These are phyloP conservation scores for Castanea crenata DNA, from an alignment of 306 rosid genomes.

Conservation along the genomic window DNA sequence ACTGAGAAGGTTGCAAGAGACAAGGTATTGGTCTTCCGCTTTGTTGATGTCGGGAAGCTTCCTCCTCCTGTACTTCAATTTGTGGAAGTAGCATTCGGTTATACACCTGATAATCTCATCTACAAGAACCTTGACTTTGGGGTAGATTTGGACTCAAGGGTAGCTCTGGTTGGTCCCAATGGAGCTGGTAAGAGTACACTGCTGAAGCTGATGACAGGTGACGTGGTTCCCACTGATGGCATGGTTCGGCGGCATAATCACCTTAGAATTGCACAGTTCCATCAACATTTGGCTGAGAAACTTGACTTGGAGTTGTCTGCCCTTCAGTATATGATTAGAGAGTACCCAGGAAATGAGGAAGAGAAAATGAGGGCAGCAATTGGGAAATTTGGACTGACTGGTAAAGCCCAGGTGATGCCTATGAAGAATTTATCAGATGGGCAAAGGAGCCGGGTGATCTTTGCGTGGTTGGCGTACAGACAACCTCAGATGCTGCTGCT, in stretches of 20 bases:
- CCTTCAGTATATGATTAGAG: constrained; percentile 72
- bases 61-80: constrained; percentile 99
- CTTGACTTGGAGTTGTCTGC: constrained; percentile 90
- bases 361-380: constrained; percentile 93
- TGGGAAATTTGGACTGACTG: constrained; percentile 87
- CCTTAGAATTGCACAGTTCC: constrained; percentile 95
- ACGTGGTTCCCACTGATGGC: constrained; percentile 77
- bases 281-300: constrained; percentile 92
- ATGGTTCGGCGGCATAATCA: constrained; percentile 98
- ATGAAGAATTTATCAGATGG: constrained; percentile 97
- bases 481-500: constrained; percentile 88
- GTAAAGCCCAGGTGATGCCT: constrained; percentile 98
- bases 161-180: constrained; percentile 97
- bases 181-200: constrained; percentile 99
- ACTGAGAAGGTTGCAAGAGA: constrained; percentile 87
- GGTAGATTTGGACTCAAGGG: constrained; percentile 88
- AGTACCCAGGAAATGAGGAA: constrained; percentile 96
- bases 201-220: constrained; percentile 98
- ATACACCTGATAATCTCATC: constrained; percentile 87
- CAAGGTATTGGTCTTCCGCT: constrained; percentile 80
- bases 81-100: constrained; percentile 89
- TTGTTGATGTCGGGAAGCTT: constrained; percentile 95
- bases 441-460: constrained; percentile 91
- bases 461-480: constrained; percentile 93
- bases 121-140: constrained; percentile 90